Evolutionary conservation across 2,329 filamentous ascomycete genomes (phyloP), one percentile per base, ranked within the genome.

Genomic region (Emmonsiellopsis sp.): DNA sequence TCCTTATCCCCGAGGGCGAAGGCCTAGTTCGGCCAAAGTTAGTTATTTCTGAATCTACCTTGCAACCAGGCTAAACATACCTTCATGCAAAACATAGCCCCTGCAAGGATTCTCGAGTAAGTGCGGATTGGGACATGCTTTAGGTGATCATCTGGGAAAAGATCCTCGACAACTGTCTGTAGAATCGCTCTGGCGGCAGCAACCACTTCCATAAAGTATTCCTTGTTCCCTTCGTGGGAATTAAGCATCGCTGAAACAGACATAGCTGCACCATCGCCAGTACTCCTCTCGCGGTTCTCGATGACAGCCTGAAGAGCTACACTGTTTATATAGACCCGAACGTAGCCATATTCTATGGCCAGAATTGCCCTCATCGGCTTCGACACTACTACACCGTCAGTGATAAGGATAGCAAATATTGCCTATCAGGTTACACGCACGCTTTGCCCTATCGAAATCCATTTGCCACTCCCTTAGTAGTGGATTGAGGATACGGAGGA

Each of bases 401-500:
- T 11, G 10, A 6, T 14, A 40, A 40, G 3, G 11, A 11, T 14
- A 40, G 14, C 21, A 27, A 27, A 27, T 27, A 27, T 27, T 27
- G 21, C 21, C 21, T 5, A 5, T 27, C 21, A 27, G 21, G 21
- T 43, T 27, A 27, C 37, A 51, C 57, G 53, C 55, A 60, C 58
- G 87, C 39, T 59, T 57, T 44, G 52, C 55, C 14, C 49, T 55
- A 33, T 53, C 71, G 57, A 56, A 71, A 65, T 55, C 84, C 33
- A 75, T 78, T 72, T 82, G 85, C 89, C 89, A 95, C 46, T 85
- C 79, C 10, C 74, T 75, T n/a, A 95, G 74, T 57, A 88, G 78
- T 1, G 86, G 86, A 58, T 86, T 82, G 60, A 93, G 89, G 45
- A 86, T 81, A 53, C 85, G 81, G 14, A 95, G 77, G n/a, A 88